These are phyloP conservation scores for Aspergillus felis DNA, from an alignment of 2,329 filamentous ascomycete species.

Conservation along the genomic window DNA sequence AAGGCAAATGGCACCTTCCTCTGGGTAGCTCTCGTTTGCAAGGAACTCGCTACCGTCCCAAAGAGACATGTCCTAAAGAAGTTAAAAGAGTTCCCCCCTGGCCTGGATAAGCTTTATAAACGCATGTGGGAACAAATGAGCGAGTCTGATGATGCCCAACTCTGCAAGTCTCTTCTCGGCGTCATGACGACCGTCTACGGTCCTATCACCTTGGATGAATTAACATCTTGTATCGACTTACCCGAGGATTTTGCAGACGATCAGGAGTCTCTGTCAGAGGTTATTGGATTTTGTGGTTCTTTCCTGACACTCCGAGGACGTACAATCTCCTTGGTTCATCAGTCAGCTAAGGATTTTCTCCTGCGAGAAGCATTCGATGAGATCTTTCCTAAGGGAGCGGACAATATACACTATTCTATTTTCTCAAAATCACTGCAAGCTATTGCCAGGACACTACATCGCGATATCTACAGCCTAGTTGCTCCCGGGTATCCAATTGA, in stretches of 20 bases:
- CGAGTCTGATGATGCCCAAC: constrained; percentile 20
- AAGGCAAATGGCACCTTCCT: constrained; percentile 38
- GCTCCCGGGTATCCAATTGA: too few relatives aligned
- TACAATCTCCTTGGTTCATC: constrained; percentile 23
- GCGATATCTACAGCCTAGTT: too few relatives aligned
- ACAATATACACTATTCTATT: too few relatives aligned
- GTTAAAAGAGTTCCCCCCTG: constrained; percentile 7
- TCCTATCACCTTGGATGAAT: constrained; percentile 36
- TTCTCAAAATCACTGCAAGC: too few relatives aligned
- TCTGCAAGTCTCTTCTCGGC: constrained; percentile 35
- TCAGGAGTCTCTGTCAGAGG: constrained; percentile 2
- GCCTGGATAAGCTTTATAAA: constrained; percentile 17
- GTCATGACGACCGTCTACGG: constrained; percentile 28
- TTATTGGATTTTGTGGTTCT: constrained; percentile 22
- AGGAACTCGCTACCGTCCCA: constrained; percentile 18
- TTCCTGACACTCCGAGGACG: constrained; percentile 14
- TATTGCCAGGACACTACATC: too few relatives aligned
- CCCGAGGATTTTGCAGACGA: not conserved
- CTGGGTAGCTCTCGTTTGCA: constrained; percentile 37
- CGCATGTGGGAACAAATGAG: constrained; percentile 26
- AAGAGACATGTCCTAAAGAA: not conserved
- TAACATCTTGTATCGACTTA: constrained; percentile 13
- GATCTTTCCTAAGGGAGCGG: not conserved
- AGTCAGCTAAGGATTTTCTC: constrained; percentile 26
- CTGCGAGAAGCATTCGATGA: constrained; percentile 2